Conservation (phyloP, 1,139 yeast species). For the Kodamaea ohmeri region DNA sequence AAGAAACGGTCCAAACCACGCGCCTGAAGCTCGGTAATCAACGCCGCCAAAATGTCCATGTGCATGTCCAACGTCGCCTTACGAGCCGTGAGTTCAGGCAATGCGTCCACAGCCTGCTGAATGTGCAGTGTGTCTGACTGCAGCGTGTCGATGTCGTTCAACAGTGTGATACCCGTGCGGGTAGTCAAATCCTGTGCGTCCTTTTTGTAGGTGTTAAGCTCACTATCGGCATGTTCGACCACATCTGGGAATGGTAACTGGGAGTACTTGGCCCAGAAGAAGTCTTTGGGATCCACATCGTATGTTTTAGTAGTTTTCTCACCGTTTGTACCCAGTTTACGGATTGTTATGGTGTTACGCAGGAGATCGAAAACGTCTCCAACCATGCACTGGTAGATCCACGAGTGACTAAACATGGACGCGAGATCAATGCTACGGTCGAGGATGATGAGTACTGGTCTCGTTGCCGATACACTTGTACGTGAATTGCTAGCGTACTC, state of each 20-base stretch:
- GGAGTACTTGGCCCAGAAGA: conserved; percentile 84
- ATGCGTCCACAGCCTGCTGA: conserved; percentile 84
- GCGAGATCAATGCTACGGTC: conserved; percentile 90
- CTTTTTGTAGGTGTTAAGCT: conserved; percentile 72
- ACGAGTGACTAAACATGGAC: conserved; percentile 93
- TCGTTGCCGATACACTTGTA: conserved; percentile 26
- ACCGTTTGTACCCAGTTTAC: conserved; percentile 39
- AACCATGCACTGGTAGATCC: conserved; percentile 97
- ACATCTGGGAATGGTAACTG: conserved; percentile 96
- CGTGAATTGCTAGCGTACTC: conserved; percentile 60
- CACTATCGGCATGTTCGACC: conserved; percentile 90
- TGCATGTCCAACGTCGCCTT: conserved; percentile 91
- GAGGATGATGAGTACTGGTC: conserved; percentile 75
- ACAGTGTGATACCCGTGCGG: conserved; percentile 67
- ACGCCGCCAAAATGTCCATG: conserved; percentile 88
- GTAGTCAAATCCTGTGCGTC: conserved; percentile 86
- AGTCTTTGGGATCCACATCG: conserved; percentile 90
- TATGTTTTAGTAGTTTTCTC: conserved; percentile 49
- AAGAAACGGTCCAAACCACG: conserved; percentile 86
- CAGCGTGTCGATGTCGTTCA: conserved; percentile 71
- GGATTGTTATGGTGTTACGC: conserved; percentile 63
- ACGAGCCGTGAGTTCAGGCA: conserved; percentile 88
- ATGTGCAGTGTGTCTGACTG: conserved; percentile 70
- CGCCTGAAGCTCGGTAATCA: conserved; percentile 78
- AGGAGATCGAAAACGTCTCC: conserved; percentile 84